These are phyloP conservation scores for Rhinocladiella mackenziei DNA, from an alignment of 2,329 filamentous ascomycete genomes.

Conservation along the genomic window DNA sequence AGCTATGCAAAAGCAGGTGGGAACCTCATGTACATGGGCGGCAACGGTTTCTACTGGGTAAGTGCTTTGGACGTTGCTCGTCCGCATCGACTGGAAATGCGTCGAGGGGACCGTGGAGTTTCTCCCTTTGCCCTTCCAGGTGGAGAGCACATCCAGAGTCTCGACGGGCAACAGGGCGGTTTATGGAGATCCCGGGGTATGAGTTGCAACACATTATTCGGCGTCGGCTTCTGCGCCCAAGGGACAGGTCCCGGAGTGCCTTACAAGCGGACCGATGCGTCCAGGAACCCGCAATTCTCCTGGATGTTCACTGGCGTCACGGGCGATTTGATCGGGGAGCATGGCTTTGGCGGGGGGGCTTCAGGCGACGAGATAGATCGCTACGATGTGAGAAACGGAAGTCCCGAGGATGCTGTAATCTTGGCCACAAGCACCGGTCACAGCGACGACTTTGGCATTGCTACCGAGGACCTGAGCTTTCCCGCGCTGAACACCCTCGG, in stretches of 20 bases:
- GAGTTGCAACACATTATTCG: constrained; percentile 33
- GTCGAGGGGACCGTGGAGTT: constrained; percentile 34
- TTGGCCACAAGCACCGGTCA: constrained; percentile 27
- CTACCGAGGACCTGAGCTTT: constrained; percentile 15
- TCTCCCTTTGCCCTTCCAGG: constrained; percentile 31
- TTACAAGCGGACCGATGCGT: constrained; percentile 26
- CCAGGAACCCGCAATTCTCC: constrained; percentile 15
- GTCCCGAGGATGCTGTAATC: constrained; percentile 32
- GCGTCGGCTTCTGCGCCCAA: constrained; percentile 32
- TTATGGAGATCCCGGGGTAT: constrained; percentile 35
- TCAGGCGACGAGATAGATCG: constrained; percentile 38
- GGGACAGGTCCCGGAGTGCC: constrained; percentile 32
- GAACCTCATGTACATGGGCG: constrained; percentile 37
- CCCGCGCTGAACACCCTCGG: constrained; percentile 28
- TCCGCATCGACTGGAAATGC: constrained; percentile 34
- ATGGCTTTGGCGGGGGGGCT: constrained; percentile 34
- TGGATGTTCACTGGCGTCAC: constrained; percentile 27
- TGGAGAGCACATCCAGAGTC: constrained; percentile 32
- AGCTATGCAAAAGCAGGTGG: constrained; percentile 33
- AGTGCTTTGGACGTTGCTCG: constrained; percentile 3
- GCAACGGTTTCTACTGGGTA: constrained; percentile 37
- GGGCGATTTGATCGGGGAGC: constrained; percentile 23
- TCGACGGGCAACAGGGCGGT: constrained; percentile 34
- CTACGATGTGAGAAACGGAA: constrained; percentile 33
- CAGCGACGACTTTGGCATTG: constrained; percentile 22